Evolutionary conservation across 2,329 filamentous ascomycete genomes (phyloP), one percentile per base, ranked within the genome.

Genomic region (Clarireedia sp.): DNA sequence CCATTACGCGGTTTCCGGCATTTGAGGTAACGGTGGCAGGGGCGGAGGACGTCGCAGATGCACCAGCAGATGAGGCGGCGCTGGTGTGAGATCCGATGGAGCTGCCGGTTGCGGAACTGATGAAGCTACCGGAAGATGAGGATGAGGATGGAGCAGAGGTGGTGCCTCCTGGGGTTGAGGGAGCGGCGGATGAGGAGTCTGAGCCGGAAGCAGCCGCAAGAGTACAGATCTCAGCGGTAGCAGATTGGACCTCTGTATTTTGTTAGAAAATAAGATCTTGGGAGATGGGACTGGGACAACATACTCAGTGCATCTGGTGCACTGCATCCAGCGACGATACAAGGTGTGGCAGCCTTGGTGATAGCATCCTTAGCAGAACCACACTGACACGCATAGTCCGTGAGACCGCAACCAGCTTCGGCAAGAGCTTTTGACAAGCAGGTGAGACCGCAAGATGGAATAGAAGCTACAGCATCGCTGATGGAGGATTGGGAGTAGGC

Each of bases 301-400:
- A 46, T 60, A 66, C 64, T 60, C 48, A 62, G 44, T n/a, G 59
- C 55, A 24, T 66, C 64, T 2, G 38, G 16, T 3, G 56, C 40
- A 38, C 55, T 55, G 53, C 64, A 67, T 10, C 45, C 54, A 8
- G 47, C 26, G 21, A 57, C 46, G 19, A 67, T 43, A 45, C 65
- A 66, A 17, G 65, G 63, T 33, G 57, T 60, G 3, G 60, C 63
- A 16, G 37, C 1, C 10, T 38, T 45, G 3, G 54, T 61, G 54
- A 67, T 65, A 3, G 54, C 54, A 37, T 36, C 26, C 38, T 55
- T 61, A 3, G 38, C 46, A 12, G 48, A 12, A 50, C 62, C 64
- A 36, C 65, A 66, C 48, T 60, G 53, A 53, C 65, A 67, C 3
- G 58, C 47, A 36, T 57, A 62, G 24, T 66, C 64, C 3, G 59